These are phyloP conservation scores for Teunomyces barrocoloradensis DNA, from an alignment of 805 yeast species.

Conservation along the genomic window DNA sequence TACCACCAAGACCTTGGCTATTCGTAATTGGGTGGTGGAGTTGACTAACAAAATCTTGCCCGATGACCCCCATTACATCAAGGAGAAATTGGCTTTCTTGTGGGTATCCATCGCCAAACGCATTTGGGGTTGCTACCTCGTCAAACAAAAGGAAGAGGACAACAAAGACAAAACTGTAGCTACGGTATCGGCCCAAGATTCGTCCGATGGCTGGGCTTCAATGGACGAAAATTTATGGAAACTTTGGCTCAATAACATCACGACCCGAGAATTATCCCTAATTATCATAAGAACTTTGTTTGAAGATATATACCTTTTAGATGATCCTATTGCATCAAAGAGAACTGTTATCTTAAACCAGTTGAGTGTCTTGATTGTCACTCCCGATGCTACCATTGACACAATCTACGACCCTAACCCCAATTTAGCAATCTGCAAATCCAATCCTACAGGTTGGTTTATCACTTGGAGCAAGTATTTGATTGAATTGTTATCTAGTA, in stretches of 20 bases:
- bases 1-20: constrained; percentile 56
- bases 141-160: constrained; percentile 16
- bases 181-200: constrained; percentile 45
- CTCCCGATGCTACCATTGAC: constrained; percentile 65
- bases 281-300: constrained; percentile 81
- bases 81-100: constrained; percentile 82
- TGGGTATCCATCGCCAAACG: constrained; percentile 93
- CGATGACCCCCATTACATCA: constrained; percentile 84
- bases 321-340: constrained; percentile 85
- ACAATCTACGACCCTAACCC: constrained; percentile 64
- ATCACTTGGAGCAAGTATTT: constrained; percentile 56
- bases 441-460: constrained; percentile 84
- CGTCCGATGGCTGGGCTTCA: constrained; percentile 71
- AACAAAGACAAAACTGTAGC: constrained; percentile 9
- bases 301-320: constrained; percentile 89
- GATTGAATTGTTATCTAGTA: constrained; percentile 30
- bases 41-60: constrained; percentile 57
- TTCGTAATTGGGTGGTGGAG: constrained; percentile 83
- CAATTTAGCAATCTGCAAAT: constrained; percentile 61
- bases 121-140: constrained; percentile 80
- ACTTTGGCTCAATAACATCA: constrained; percentile 66
- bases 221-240: constrained; percentile 79
- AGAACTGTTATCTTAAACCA: constrained; percentile 77
- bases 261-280: constrained; percentile 72
- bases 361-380: constrained; percentile 77